A percentile compares a stretch with the other conserved stretches of the same genome.
phyloP scores from a whole-genome alignment of 139 green algal species.

The Yamagishiella unicocca region DNA sequence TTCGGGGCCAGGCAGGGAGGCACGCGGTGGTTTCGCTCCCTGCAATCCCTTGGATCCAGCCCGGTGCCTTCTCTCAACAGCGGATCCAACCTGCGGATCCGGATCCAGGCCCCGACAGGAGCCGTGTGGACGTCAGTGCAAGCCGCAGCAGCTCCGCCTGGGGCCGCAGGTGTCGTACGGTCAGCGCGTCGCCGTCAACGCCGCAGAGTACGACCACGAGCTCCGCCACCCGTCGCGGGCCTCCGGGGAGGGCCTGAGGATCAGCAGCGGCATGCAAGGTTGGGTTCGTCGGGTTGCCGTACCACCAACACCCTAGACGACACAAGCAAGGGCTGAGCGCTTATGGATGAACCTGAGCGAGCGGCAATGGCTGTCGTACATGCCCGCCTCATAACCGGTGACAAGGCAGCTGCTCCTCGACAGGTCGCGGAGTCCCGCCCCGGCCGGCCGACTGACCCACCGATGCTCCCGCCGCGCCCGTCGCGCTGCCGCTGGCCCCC shows the following conservation, averaged over 20 bases:
- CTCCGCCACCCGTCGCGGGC: conserved; percentile 14
- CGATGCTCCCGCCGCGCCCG: background rate
- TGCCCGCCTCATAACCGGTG: too few relatives aligned
- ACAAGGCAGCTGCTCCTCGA: too few relatives aligned
- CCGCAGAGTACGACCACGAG: conserved; percentile 2
- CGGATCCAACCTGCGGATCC: background rate
- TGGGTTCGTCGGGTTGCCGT: background rate
- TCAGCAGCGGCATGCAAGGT: background rate
- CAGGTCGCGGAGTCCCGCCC: background rate
- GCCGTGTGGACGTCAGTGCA: conserved; percentile 12
- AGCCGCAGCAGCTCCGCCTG: background rate
- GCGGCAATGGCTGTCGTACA: too few relatives aligned
- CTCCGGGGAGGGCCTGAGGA: background rate
- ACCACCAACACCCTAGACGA: too few relatives aligned
- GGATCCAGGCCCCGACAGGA: conserved; percentile 11
- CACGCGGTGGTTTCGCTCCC: too few relatives aligned
- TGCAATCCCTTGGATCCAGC: too few relatives aligned
- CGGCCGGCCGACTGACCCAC: too few relatives aligned
- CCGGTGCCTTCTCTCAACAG: too few relatives aligned
- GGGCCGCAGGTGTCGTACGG: background rate
- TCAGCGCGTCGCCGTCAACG: background rate
- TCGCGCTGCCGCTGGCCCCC: background rate
- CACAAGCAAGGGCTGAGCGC: too few relatives aligned
- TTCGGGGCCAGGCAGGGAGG: too few relatives aligned
- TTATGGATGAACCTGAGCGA: too few relatives aligned